These are phyloP conservation scores for Botrytis aclada DNA, from an alignment of 2,329 filamentous ascomycete genomes.

Conservation along the genomic window DNA sequence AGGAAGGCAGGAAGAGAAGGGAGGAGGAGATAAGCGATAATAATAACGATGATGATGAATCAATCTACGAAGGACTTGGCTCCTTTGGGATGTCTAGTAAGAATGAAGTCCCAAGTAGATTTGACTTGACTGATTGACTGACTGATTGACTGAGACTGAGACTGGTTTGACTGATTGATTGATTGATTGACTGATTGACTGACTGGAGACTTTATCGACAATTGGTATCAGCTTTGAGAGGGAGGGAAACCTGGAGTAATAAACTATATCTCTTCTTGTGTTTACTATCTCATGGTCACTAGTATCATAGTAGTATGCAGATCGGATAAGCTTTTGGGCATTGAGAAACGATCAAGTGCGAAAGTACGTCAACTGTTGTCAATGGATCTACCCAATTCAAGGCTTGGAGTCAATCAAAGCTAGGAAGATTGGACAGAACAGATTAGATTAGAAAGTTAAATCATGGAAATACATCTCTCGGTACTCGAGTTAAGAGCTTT, in stretches of 20 bases:
- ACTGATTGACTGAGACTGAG: neutral
- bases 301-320: too few relatives aligned
- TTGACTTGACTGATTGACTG: neutral
- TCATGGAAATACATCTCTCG: neutral
- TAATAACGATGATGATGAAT: neutral
- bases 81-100: neutral
- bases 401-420: neutral
- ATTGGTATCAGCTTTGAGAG: neutral
- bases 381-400: slow-evolving; percentile 1
- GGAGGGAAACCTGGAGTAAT: neutral
- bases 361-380: slow-evolving; percentile 10
- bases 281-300: neutral
- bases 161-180: neutral
- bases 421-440: neutral
- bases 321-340: slow-evolving; percentile 8
- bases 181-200: neutral
- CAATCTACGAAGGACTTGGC: neutral
- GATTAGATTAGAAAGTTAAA: neutral
- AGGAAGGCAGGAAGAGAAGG: neutral
- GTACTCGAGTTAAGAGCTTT: neutral
- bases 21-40: neutral
- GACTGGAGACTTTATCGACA: neutral
- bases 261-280: neutral
- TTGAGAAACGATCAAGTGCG: neutral
- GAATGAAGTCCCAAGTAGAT: too few relatives aligned